Percentiles rank a stretch among this genome's conserved stretches.
These are phyloP conservation scores for Glomus cerebriforme DNA, from an alignment of 192 early-diverging fungal genomes.

Conservation along the genomic window DNA sequence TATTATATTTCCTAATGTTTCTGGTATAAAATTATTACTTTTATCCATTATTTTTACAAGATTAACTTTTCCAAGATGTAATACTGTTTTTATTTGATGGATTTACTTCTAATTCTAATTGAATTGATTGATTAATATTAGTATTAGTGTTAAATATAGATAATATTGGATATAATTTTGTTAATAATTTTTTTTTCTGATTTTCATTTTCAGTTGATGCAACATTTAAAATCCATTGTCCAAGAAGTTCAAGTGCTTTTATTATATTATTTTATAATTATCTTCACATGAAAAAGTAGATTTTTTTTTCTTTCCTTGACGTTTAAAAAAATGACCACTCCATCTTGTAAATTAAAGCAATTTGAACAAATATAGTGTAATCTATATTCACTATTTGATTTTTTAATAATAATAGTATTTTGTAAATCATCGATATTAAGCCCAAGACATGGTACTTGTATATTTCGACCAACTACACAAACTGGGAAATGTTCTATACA, in stretches of 20 bases:
- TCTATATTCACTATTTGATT: background rate
- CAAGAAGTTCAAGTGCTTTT: too few species aligned
- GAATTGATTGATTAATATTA: background rate
- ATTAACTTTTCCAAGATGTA: background rate
- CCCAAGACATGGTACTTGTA: background rate
- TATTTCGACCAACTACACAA: background rate
- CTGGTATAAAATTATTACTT: too few species aligned
- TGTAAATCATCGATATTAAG: background rate
- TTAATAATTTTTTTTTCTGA: conserved; percentile 6
- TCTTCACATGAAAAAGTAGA: too few species aligned
- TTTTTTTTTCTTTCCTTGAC: background rate
- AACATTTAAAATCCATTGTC: too few species aligned
- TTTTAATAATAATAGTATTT: background rate
- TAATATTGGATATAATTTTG: background rate
- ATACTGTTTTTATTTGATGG: background rate
- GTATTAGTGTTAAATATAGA: too few species aligned
- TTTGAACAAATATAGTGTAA: background rate
- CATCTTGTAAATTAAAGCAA: conserved; percentile 17
- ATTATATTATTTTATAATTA: too few species aligned
- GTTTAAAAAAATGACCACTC: background rate
- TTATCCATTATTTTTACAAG: background rate
- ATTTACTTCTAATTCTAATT: too few species aligned
- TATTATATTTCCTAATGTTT: too few species aligned
- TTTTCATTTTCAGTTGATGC: background rate
- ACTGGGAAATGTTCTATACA: background rate